Evolutionary conservation across 148 eudicot species (phyloP), one percentile per base, ranked within the genome.

Genomic region (Rhododendron henanense): DNA sequence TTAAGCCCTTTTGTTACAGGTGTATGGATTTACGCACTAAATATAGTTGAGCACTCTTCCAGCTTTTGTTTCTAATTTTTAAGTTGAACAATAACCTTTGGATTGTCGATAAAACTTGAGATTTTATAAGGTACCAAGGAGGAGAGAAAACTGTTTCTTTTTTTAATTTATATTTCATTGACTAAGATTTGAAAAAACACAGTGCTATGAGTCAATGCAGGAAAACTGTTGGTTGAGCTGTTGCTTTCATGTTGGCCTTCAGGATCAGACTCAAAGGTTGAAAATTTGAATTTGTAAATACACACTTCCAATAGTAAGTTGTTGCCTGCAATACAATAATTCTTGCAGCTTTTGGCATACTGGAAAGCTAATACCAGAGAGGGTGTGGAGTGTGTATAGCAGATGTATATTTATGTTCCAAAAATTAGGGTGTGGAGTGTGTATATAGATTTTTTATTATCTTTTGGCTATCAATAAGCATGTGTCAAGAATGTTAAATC

Each of bases 131-230:
- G 67, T 33, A 44, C 61, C 35, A 6, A 15, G 9, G 45, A 28
- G 41, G 31, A 57, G 69, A 33, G 5, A 41, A 44, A 77, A 78
- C 14, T 78, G 11, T 67, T 57, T 76, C 19, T 57, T 59, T 33
- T 41, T 59, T 28, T 65, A 18, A 35, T 35, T 47, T 25, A 14
- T 81, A 78, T 78, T 85, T 77, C 39, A 84, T 77, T 15, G 33
- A 44, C 51, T 14, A 84, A 76, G 65, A 76, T 53, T 76, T 79
- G 82, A 50, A 79, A 57, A 79, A 79, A 79, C 51, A 16, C 82
- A 48, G 61, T 48, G 55, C 35, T 31, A 33, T 51, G 55, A n/a
- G 63, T 33, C 83, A 80, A 51, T 80, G 15, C 67, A 2, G 39
- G 6, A 81, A 21, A 57, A 81, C 28, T 81, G 59, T 18, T 16